Conservation (phyloP, 106 monocot species). For the Chionographis japonica region DNA sequence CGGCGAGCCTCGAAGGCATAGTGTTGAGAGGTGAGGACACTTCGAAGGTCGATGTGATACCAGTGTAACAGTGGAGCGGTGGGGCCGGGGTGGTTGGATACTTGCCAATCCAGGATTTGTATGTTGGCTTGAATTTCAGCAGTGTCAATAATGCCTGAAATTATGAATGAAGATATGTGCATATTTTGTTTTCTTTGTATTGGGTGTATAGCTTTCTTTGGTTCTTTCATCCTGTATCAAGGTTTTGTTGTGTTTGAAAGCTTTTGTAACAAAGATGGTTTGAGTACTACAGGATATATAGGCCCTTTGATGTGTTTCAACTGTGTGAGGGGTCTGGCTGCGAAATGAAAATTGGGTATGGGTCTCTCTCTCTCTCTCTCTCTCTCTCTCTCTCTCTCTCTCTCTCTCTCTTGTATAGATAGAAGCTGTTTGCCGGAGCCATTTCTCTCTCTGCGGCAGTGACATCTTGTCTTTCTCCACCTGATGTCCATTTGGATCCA, state of each 20-base stretch:
- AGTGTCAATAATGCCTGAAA: background rate
- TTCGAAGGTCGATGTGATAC: slow-evolving; percentile 59
- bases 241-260: background rate
- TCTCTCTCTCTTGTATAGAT: no score
- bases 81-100: background rate
- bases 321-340: background rate
- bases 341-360: background rate
- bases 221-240: background rate
- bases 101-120: slow-evolving; percentile 2
- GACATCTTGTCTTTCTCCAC: no score
- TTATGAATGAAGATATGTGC: background rate
- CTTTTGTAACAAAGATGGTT: slow-evolving; percentile 12
- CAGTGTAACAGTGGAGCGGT: slow-evolving; percentile 22
- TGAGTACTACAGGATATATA: background rate
- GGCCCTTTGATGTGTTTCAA: background rate
- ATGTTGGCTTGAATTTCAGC: background rate
- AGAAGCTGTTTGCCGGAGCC: no score
- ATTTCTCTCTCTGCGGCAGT: no score
- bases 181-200: background rate
- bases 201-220: slow-evolving; percentile 20
- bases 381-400: no score
- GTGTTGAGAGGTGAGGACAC: slow-evolving; percentile 52
- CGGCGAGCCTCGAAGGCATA: slow-evolving; percentile 52
- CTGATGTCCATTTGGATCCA: no score
- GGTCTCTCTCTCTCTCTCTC: no score